Base-by-base conservation (phyloP, 2,329 filamentous ascomycete genomes). In the Gliomastix tumulicola region DNA sequence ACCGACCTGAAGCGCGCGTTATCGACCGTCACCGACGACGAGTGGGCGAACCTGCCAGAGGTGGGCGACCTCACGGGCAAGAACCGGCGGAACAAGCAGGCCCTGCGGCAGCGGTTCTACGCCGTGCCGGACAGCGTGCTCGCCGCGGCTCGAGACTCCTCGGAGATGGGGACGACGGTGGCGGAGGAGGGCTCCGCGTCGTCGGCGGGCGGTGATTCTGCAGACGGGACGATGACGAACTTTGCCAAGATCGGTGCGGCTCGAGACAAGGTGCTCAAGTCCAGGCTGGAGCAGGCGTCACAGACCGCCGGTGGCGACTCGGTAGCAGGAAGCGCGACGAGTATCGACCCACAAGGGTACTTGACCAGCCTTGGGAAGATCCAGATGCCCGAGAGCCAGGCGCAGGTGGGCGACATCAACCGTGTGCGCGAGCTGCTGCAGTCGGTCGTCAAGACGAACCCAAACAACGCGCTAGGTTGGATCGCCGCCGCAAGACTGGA, bases 161-260 rank as follows among this genome's bases (percentile, higher is more conserved):
- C 77, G 5, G 86, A 96, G 54, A 76, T 97, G 45, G 84, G 88
- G 33, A 92, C 88, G 3, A 94, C 87, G 1, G 81, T 98, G n/a
- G 74, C 80, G 31, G 88, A 94, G 25, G 89, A 95, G 42, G 84
- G 79, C 2, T 59, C 65, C 3, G 61, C 70, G n/a, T 49, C 57
- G 4, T 46, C 45, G 21, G 42, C 46, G 10, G 44, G 44, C 11
- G 41, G 45, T 12, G 64, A 70, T 33, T 63, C 59, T 20, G 74
- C 81, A 40, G 88, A 95, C 51, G 89, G 90, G 3, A 94, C 88
- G 2, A 92, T 95, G 77, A 98, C 90, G 10, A 96, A 98, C 56
- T 98, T 98, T 56, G 90, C 90, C 31, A 86, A 95, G 59, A 97
- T 98, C 44, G 92, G 94, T 61, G 88, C 89, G 31, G 94, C 92